Percentiles rank a stretch among this genome's conserved stretches.
These are phyloP conservation scores for Pichia exigua DNA, from an alignment of 805 yeast species.

Conservation along the genomic window DNA sequence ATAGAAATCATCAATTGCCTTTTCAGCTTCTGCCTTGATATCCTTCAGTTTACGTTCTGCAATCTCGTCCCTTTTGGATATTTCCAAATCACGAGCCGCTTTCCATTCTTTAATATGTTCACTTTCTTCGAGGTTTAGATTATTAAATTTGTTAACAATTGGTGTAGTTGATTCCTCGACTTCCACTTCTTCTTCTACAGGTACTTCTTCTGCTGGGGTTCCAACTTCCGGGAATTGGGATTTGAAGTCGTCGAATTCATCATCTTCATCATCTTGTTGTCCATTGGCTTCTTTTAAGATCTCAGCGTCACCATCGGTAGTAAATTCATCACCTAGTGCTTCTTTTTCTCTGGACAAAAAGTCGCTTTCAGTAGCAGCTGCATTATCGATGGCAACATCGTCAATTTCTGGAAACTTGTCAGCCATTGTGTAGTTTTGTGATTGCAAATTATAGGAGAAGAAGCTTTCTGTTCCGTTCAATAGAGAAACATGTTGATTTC, in stretches of 20 bases:
- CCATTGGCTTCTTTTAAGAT: slow-evolving; percentile 27
- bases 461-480: background rate
- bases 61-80: slow-evolving; percentile 69
- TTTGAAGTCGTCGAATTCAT: slow-evolving; percentile 52
- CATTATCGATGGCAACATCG: slow-evolving; percentile 24
- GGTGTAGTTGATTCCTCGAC: slow-evolving; percentile 30
- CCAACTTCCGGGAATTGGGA: slow-evolving; percentile 57
- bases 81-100: slow-evolving; percentile 70
- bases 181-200: background rate
- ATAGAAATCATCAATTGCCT: slow-evolving; percentile 84
- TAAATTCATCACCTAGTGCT: slow-evolving; percentile 62
- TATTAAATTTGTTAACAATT: slow-evolving; percentile 35
- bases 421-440: slow-evolving; percentile 38
- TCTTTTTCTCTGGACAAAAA: slow-evolving; percentile 64
- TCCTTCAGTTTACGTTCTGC: slow-evolving; percentile 56
- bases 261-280: slow-evolving; percentile 31
- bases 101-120: slow-evolving; percentile 70
- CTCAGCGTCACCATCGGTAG: slow-evolving; percentile 53
- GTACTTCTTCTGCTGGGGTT: slow-evolving; percentile 6
- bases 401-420: slow-evolving; percentile 71
- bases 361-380: slow-evolving; percentile 30
- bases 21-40: slow-evolving; percentile 67
- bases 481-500: background rate
- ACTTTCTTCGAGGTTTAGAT: slow-evolving; percentile 39
- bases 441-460: too few species aligned